Evolutionary conservation across 257 asterid species (phyloP).

Genomic region (Salvia splendens): DNA sequence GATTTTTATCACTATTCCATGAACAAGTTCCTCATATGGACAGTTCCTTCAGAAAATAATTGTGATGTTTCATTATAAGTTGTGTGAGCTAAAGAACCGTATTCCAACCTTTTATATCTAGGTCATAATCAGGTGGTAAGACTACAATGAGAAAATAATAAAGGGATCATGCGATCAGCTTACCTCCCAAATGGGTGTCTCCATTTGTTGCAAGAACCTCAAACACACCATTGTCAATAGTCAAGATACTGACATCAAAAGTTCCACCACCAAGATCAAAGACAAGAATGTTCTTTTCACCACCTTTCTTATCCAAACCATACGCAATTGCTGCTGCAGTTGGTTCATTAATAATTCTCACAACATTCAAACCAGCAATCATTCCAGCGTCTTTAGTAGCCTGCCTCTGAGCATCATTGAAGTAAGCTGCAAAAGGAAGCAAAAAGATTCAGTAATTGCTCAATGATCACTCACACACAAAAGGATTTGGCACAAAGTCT

Average conservation of each 20-base stretch:
- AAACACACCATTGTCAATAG: constrained; percentile 93
- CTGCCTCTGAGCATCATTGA: constrained; percentile 96
- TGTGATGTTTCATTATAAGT: neutral
- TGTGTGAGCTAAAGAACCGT: no score
- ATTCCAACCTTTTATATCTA: no score
- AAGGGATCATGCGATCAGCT: neutral
- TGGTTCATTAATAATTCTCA: constrained; percentile 88
- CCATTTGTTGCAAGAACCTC: constrained; percentile 98
- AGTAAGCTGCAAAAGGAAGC: constrained; percentile 62
- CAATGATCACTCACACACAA: neutral
- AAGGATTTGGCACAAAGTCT: neutral
- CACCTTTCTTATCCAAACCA: constrained; percentile 90
- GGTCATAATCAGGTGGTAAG: no score
- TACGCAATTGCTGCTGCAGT: constrained; percentile 98
- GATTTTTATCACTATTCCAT: no score
- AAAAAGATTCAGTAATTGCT: constrained; percentile 24
- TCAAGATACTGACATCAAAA: constrained; percentile 91
- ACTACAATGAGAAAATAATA: neutral
- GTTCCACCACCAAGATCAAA: constrained; percentile 99
- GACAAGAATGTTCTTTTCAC: constrained; percentile 91
- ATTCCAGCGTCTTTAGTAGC: constrained; percentile 92
- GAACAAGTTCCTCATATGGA: neutral
- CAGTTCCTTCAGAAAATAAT: neutral
- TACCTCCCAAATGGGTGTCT: constrained; percentile 98
- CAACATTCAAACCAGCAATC: constrained; percentile 92